These are phyloP conservation scores for Aspergillus alliaceus DNA, from an alignment of 2,329 filamentous ascomycete genomes.

Conservation along the genomic window DNA sequence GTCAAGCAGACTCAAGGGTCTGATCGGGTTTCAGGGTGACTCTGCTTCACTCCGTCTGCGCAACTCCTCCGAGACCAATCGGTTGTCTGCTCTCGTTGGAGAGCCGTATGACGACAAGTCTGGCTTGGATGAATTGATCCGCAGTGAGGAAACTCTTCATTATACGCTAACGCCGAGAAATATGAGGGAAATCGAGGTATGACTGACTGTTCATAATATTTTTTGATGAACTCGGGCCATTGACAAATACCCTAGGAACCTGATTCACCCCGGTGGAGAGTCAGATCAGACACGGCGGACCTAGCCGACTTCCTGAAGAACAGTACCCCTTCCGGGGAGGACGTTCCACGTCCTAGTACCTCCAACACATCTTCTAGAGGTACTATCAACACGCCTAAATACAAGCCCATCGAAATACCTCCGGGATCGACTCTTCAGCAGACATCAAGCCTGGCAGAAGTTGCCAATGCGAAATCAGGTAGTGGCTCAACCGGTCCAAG, in stretches of 20 bases:
- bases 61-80: constrained; percentile 38
- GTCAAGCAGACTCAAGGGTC: constrained; percentile 43
- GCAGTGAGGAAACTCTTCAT: constrained; percentile 78
- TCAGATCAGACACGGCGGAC: constrained; percentile 36
- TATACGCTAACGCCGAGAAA: constrained; percentile 78
- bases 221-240: background rate
- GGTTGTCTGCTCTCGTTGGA: constrained; percentile 26
- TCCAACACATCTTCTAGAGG: constrained; percentile 22
- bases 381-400: constrained; percentile 24
- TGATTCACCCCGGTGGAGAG: constrained; percentile 33
- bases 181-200: constrained; percentile 74
- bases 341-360: constrained; percentile 17
- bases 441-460: constrained; percentile 38
- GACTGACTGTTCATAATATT: constrained; percentile 26
- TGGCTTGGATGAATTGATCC: constrained; percentile 76
- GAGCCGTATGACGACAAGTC: constrained; percentile 56
- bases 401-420: constrained; percentile 23
- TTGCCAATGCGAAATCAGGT: constrained; percentile 72
- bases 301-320: constrained; percentile 40
- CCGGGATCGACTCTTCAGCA: constrained; percentile 13
- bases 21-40: constrained; percentile 36
- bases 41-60: constrained; percentile 30
- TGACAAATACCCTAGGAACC: constrained; percentile 26
- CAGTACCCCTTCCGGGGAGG: constrained; percentile 33
- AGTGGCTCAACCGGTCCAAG: constrained; percentile 56